Evolutionary conservation across 139 green algal species (phyloP), one percentile per base, ranked within the genome.

Genomic region (Coelastrella sp.): DNA sequence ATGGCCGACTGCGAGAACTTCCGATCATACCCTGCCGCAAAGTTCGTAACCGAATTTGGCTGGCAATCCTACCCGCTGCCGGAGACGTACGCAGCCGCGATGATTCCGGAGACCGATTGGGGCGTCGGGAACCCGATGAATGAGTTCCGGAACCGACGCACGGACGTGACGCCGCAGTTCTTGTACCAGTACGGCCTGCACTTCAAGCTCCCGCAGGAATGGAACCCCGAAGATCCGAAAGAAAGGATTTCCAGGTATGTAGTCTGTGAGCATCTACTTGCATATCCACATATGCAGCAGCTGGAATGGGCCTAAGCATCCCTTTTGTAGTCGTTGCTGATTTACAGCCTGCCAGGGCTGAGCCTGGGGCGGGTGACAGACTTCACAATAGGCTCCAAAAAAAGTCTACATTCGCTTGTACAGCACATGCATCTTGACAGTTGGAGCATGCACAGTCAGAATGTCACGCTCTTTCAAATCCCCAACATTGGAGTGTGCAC

Each of bases 1-100:
- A 77, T 78, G 75, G 58, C n/a, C 1, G 89, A 96, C 74, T 91
- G 87, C 58, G 60, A 95, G 71, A 86, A 95, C 58, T 81, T 88
- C 8, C 22, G 22, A 61, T 89, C 85, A 32, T 92, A 85, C 59
- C 89, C 95, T 2, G 19, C 54, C 17, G 32, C 68, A 0, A 89
- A 89, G 47, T 89, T 89, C 20, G 83, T 89, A 54, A 73, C 32
- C 11, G 83, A 89, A 71, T 89, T 89, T 73, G 83, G 81, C n/a
- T 95, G 66, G 64, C 85, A 84, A n/a, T 84, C 73, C 4, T 96
- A 93, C 77, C 95, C 85, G 3, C 64, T 81, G 17, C 71, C 54
- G n/a, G 83, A 89, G 83, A 89, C 83, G 23, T 89, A 80, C 32
- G 83, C 73, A 17, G 85, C 73, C 16, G 85, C 85, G 8, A 89